Base-by-base conservation (phyloP, 179 eudicot genomes). In the Beta macrorhiza region DNA sequence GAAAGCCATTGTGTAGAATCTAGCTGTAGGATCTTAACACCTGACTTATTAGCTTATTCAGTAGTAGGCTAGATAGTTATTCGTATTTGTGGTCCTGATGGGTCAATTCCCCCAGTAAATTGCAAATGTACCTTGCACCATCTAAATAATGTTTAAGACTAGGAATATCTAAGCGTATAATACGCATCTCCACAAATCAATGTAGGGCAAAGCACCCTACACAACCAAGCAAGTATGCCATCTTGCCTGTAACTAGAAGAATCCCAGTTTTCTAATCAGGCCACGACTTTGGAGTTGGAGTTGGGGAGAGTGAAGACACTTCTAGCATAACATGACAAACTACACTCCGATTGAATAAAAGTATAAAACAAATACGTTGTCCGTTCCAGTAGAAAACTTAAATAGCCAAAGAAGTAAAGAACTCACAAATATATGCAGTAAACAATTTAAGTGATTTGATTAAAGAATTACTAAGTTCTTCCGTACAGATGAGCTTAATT, bases 161-260 rank as follows among this genome's bases (percentile, higher is more conserved):
- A 73, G 15, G 17, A 20, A 20, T 56, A 78, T 64, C 25, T 42
- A 78, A 76, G 47, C 75, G 75, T 72, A 77, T 42, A 82, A 56
- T 69, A 76, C 59, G 64, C 67, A 47, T 68, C 37, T 49, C 73
- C 67, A 65, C 19, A 67, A 72, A 37, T 75, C 73, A 29, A 73
- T 86, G 86, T 81, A 81, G 85, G 86, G 82, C 67, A 76, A 81
- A 81, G 77, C 45, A 79, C 72, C 81, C 83, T 76, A 83, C 85
- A 85, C 65, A 80, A 78, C 53, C 78, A 85, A 65, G 72, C 79
- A 80, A 67, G 82, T 75, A 57, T 80, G 79, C 75, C 51, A 76
- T 73, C 84, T 87, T 82, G 89, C 79, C 83, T 80, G 75, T 69
- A 63, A 58, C 84, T 79, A 81, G 78, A 83, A 84, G 70, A 83